Evolutionary conservation across 768 basidiomycete species (phyloP), one percentile per base, ranked within the genome.

Genomic region (Suillus subalutaceus): DNA sequence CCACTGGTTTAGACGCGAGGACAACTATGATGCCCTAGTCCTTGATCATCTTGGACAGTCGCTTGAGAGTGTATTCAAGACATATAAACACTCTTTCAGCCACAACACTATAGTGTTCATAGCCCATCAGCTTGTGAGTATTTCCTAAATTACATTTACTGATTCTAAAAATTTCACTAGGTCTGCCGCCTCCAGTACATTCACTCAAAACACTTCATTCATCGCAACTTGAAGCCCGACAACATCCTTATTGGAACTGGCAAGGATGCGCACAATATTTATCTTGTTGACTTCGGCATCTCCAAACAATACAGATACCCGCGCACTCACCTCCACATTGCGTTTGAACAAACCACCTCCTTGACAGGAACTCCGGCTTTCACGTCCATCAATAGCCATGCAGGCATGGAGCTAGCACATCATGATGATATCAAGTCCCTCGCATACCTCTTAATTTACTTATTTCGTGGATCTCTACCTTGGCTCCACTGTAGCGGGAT

Each of bases 201-300:
- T 30, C 55, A 56, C 55, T 26, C 55, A 1, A 56, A 37, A 56
- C 13, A 56, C 55, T 56, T 56, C 55, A 85, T 90, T 46, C 88
- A 90, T 70, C 84, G 87, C 50, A 88, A 89, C 71, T 85, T 90
- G 76, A 89, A 88, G 70, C 88, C 89, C 5, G 81, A 82, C 65
- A 90, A 90, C 73, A 79, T 90, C 40, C 80, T 89, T 64, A 79
- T 86, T 66, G 81, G 82, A 12, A 74, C 74, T 23, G 77, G 83
- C 55, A 83, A 83, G 16, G 81, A 82, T 55, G 77, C 75, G 15
- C 83, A 88, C 43, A 44, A 44, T 16, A 44, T 44, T 44, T 44
- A 18, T 70, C 87, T 90, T 37, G 85, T 85, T 9, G 86, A 89
- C 70, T 89, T 89, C 74, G 86, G 86, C 20, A 85, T 86, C 46